Conservation (phyloP, 2,329 filamentous ascomycete species). For the Chalaropsis ovoidea region DNA sequence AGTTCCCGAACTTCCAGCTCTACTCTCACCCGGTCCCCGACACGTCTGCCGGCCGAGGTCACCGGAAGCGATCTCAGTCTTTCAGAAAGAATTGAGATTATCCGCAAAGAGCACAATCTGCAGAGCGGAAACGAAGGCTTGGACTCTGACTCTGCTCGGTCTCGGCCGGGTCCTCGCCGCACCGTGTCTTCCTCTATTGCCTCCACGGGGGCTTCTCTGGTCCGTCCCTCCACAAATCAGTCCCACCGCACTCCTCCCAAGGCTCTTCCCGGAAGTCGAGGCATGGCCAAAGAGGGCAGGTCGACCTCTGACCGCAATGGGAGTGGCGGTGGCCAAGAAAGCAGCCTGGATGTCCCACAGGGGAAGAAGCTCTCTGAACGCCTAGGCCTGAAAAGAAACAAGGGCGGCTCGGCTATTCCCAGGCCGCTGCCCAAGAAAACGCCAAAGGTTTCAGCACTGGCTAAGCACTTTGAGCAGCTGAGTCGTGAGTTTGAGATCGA, state of each 20-base stretch:
- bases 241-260: slow-evolving; percentile 20
- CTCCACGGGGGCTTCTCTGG: slow-evolving; percentile 11
- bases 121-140: slow-evolving; percentile 34
- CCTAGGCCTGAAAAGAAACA: slow-evolving; percentile 56
- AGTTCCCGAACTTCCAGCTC: slow-evolving; percentile 15
- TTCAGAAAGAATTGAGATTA: slow-evolving; percentile 24
- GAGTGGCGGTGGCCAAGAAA: background rate
- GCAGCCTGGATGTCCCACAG: background rate
- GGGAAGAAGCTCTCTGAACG: slow-evolving; percentile 64
- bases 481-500: slow-evolving; percentile 96
- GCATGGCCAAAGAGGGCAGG: slow-evolving; percentile 1
- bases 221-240: background rate
- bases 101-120: slow-evolving; percentile 32
- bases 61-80: slow-evolving; percentile 22
- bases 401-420: slow-evolving; percentile 68
- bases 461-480: slow-evolving; percentile 91
- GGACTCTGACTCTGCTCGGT: slow-evolving; percentile 42
- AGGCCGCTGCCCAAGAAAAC: slow-evolving; percentile 69
- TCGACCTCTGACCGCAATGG: background rate
- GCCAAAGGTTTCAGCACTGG: slow-evolving; percentile 78
- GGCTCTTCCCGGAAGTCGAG: background rate
- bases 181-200: slow-evolving; percentile 12
- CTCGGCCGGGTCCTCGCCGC: slow-evolving; percentile 11
- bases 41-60: background rate
- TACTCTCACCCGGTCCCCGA: slow-evolving; percentile 13